A percentile compares a stretch with the other conserved stretches of the same genome.
Conservation (phyloP, 306 rosid genomes). For the Fragaria ananassa region DNA sequence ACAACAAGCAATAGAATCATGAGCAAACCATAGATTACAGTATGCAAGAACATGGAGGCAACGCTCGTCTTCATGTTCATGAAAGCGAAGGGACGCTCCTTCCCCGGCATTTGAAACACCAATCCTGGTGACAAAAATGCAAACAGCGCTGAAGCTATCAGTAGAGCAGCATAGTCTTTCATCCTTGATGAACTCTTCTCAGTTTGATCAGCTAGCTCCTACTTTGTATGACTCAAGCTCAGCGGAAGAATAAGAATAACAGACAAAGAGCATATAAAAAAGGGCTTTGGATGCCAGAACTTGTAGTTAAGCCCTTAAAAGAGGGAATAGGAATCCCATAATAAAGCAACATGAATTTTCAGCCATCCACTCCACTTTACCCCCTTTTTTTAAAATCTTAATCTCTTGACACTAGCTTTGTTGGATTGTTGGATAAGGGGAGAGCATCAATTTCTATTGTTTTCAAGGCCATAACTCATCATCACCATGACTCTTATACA, state of each 20-base stretch:
- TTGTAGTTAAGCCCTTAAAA: not conserved
- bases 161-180: conserved; percentile 82
- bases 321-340: conserved; percentile 52
- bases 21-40: conserved; percentile 73
- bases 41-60: conserved; percentile 79
- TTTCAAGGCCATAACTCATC: conserved; percentile 24
- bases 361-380: conserved; percentile 34
- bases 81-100: conserved; percentile 53
- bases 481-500: not conserved
- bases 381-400: not conserved
- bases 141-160: conserved; percentile 72
- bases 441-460: conserved; percentile 45
- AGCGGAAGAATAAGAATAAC: conserved; percentile 19
- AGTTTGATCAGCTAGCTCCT: not conserved
- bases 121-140: conserved; percentile 77
- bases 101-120: conserved; percentile 86
- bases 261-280: not conserved
- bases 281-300: not conserved
- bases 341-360: conserved; percentile 21
- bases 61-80: conserved; percentile 82
- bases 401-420: not conserved
- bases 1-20: conserved; percentile 64
- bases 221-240: not conserved
- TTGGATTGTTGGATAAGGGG: conserved; percentile 36
- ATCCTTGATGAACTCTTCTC: conserved; percentile 24